Base-by-base conservation (phyloP, 306 rosid genomes). In the Canavalia gladiata region DNA sequence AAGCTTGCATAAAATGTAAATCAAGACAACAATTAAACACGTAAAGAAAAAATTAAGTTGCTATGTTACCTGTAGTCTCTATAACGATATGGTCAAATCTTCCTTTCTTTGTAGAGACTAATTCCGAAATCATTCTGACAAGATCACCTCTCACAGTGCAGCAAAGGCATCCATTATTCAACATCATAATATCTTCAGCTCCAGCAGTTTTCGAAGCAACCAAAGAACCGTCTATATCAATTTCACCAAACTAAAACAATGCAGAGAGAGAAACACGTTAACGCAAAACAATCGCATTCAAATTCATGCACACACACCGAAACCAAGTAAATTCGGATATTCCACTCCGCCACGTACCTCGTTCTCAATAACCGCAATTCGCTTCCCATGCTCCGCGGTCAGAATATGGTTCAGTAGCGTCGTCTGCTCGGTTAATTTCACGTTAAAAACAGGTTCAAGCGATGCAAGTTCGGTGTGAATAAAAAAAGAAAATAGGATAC, bases 81-180 rank as follows among this genome's bases (percentile, higher is more conserved):
- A 95, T 95, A 43, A 95, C 95, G 77, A 95, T 93, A 75, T 95
- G 99, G 57, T 95, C 97, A 59, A 95, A 95, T 79, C 67, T 93
- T 57, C 95, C 99, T 86, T 91, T 95, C 93, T 91, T 95, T 76
- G 75, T 86, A 47, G 86, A 80, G 28, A 91, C 99, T 76, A 95
- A 77, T 35, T 95, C 98, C 0, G 90, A 7, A 73, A 95, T 93
- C 99, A 95, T 95, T 84, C 98, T 77, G 49, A 93, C 99, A 37
- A 95, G 97, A 77, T 95, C 99, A 72, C 97, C 99, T 84, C 99
- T 88, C 67, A 95, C 98, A 34, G 99, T 95, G 89, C 99, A 95
- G 89, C 99, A 95, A 79, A 93, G 99, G 67, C 97, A 93, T 10
- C 99, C 97, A 47, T 95, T 93, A 68, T 95, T 95, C 83, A 95